phyloP scores from a whole-genome alignment of 2,329 filamentous ascomycete species.

The Penicillium palitans region DNA sequence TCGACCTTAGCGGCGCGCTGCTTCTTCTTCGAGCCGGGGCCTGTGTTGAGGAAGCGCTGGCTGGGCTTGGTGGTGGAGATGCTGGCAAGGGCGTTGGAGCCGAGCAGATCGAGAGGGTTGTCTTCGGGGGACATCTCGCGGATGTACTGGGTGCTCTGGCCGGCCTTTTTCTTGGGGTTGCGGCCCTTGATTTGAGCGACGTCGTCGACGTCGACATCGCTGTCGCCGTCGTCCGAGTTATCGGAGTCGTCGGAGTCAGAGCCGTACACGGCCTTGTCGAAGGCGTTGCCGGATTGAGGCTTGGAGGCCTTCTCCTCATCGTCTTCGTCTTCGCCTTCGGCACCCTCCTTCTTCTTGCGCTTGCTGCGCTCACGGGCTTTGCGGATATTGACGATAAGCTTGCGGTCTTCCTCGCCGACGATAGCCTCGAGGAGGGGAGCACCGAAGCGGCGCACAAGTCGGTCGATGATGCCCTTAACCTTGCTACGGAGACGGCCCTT shows the following conservation, averaged over 20 bases:
- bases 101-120: conserved; percentile 90
- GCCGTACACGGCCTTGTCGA: conserved; percentile 93
- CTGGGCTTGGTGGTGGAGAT: conserved; percentile 86
- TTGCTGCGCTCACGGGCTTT: conserved; percentile 92
- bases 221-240: conserved; percentile 62
- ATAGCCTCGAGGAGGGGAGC: conserved; percentile 75
- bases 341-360: conserved; percentile 75
- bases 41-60: conserved; percentile 45
- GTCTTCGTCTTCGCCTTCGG: conserved; percentile 59
- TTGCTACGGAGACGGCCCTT: conserved; percentile 96
- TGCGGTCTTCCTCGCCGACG: conserved; percentile 82
- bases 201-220: conserved; percentile 45
- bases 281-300: conserved; percentile 76
- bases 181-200: conserved; percentile 38
- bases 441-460: conserved; percentile 89
- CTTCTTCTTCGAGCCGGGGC: conserved; percentile 40
- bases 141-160: conserved; percentile 71
- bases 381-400: conserved; percentile 89
- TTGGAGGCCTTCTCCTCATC: conserved; percentile 52
- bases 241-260: conserved; percentile 61
- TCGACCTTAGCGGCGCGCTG: conserved; percentile 46
- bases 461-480: conserved; percentile 96
- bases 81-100: conserved; percentile 82
- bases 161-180: conserved; percentile 43
- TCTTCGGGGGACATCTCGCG: conserved; percentile 78